phyloP scores from a whole-genome alignment of 2,329 filamentous ascomycete species.

The Curvularia hawaiiensis region DNA sequence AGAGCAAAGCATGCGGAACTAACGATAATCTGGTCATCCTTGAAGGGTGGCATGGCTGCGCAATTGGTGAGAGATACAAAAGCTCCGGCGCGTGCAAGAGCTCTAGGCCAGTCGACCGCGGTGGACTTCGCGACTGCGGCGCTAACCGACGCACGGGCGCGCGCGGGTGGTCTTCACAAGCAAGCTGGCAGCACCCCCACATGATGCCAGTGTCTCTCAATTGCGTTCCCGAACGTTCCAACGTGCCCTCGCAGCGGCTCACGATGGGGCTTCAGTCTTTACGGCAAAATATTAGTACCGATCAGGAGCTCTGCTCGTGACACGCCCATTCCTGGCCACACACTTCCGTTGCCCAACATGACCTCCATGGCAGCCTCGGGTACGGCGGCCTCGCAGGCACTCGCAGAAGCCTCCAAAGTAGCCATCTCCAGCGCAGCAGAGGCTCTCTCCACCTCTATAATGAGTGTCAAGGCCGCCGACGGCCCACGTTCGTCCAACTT shows the following conservation, averaged over 20 bases:
- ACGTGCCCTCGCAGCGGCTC: conserved; percentile 28
- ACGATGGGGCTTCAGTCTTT: conserved; percentile 24
- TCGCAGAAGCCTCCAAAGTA: conserved; percentile 14
- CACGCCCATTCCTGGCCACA: conserved; percentile 1
- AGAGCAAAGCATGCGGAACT: conserved; percentile 9
- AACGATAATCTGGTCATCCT: conserved; percentile 54
- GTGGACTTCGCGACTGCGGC: conserved; percentile 13
- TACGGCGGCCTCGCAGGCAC: conserved; percentile 24
- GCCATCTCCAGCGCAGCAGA: conserved; percentile 24
- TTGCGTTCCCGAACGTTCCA: conserved; percentile 17
- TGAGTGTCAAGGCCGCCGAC: conserved; percentile 30
- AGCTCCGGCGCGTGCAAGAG: conserved; percentile 22
- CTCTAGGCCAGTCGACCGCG: conserved; percentile 13
- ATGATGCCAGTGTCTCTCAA: conserved; percentile 9
- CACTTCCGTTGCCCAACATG: conserved; percentile 10
- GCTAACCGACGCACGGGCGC: conserved; percentile 16
- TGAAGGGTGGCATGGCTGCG: conserved; percentile 51
- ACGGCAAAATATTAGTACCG: conserved; percentile 10
- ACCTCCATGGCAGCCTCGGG: conserved; percentile 34
- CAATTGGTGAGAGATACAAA: conserved; percentile 28
- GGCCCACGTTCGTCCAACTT: conserved; percentile 39
- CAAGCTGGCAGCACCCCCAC: conserved; percentile 13
- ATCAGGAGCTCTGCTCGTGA: conserved; percentile 15
- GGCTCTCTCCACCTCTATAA: conserved; percentile 26
- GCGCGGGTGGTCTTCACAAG: conserved; percentile 9